phyloP scores from a whole-genome alignment of 2,329 filamentous ascomycete species.

The Escovopsis sp. region DNA sequence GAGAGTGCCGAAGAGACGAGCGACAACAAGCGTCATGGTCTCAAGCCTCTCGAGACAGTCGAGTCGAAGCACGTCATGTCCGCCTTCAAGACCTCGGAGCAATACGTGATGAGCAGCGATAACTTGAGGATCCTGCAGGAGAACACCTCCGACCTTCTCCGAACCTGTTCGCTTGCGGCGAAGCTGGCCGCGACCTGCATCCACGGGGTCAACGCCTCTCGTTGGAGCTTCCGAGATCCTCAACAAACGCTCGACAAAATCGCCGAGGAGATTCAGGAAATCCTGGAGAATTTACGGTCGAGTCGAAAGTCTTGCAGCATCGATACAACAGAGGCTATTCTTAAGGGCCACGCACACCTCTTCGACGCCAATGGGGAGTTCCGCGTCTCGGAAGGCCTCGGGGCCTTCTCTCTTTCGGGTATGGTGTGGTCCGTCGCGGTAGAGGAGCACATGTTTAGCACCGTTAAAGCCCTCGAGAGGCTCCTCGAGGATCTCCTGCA shows the following conservation, averaged over 20 bases:
- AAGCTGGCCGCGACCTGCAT: conserved; percentile 12
- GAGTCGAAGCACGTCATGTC: conserved; percentile 20
- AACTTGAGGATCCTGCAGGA: conserved; percentile 18
- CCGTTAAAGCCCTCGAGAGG: conserved; percentile 14
- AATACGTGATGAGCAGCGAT: conserved; percentile 15
- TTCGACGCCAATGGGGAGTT: conserved; percentile 27
- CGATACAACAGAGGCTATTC: conserved; percentile 25
- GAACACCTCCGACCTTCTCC: conserved; percentile 15
- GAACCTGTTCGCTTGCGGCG: conserved; percentile 11
- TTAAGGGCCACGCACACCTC: conserved; percentile 23
- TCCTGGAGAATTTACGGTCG: conserved; percentile 13
- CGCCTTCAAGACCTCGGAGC: conserved; percentile 23
- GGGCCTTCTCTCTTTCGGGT: conserved; percentile 18
- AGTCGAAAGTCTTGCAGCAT: conserved; percentile 13
- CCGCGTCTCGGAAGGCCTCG: conserved; percentile 11
- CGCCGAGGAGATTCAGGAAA: conserved; percentile 7
- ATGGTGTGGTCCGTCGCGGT: conserved; percentile 32
- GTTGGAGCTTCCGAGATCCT: conserved; percentile 15
- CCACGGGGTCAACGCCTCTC: conserved; percentile 14
- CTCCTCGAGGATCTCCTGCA: conserved; percentile 22
- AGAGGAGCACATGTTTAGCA: conserved; percentile 25
- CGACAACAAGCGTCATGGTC: conserved; percentile 6
- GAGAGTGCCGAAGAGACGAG: not conserved
- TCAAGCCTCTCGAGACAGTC: conserved; percentile 14
- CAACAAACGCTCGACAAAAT: conserved; percentile 11